A percentile compares a stretch with the other conserved stretches of the same genome.
These are phyloP conservation scores for Fusarium keratoplasticum DNA, from an alignment of 2,329 filamentous ascomycete species.

Conservation along the genomic window DNA sequence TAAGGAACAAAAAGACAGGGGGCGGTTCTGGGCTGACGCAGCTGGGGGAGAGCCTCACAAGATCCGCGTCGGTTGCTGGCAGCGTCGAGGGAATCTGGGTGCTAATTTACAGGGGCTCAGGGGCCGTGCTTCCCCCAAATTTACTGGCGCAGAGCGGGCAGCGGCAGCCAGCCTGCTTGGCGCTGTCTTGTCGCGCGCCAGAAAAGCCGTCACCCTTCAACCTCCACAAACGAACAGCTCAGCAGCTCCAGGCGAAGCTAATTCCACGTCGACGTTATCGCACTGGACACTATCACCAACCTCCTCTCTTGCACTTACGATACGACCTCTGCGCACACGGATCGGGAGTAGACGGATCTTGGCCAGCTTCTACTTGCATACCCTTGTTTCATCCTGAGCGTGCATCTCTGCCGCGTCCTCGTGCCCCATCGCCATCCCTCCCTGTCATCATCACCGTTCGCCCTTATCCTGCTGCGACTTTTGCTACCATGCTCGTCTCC, in stretches of 20 bases:
- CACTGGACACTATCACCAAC: slow-evolving; percentile 11
- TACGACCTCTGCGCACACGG: background rate
- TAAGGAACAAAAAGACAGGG: background rate
- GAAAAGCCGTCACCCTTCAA: background rate
- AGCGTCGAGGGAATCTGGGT: background rate
- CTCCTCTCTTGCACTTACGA: slow-evolving; percentile 8
- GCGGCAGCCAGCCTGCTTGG: background rate
- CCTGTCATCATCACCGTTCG: slow-evolving; percentile 1
- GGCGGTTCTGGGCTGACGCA: background rate
- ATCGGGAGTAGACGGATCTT: background rate
- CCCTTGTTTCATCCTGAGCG: slow-evolving; percentile 3
- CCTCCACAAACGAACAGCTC: background rate
- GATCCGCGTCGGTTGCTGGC: background rate
- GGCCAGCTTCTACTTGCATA: background rate
- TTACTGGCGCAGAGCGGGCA: background rate
- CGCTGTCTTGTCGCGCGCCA: background rate
- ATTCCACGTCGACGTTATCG: slow-evolving; percentile 34
- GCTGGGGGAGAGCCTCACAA: background rate
- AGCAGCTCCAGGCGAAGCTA: background rate
- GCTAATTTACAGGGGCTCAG: slow-evolving; percentile 1
- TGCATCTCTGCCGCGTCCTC: slow-evolving; percentile 6
- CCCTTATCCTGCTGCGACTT: slow-evolving; percentile 27
- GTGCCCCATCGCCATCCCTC: slow-evolving; percentile 1
- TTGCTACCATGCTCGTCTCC: slow-evolving; percentile 85
- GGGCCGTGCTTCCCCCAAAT: background rate